Conservation (phyloP, 2,329 filamentous ascomycete genomes). For the Epichloe festucae region DNA sequence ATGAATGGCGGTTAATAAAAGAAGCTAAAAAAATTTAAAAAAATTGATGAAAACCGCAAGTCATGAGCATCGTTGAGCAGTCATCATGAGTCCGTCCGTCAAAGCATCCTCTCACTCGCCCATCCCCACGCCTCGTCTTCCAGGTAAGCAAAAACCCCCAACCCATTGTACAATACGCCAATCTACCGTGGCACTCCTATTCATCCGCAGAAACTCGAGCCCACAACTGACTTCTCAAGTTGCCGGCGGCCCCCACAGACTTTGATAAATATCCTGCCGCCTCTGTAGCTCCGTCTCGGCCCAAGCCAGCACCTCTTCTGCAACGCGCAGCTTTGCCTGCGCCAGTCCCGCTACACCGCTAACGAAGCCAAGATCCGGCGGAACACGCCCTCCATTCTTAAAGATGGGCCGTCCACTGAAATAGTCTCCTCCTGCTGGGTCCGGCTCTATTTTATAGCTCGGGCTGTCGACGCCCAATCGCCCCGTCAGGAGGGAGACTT, state of each 20-base stretch:
- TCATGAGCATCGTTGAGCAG: background rate
- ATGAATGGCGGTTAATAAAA: no score
- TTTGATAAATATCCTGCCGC: constrained; percentile 4
- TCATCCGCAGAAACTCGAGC: no score
- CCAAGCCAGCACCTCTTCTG: constrained; percentile 25
- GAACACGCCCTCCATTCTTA: constrained; percentile 16
- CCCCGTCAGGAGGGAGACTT: constrained; percentile 20
- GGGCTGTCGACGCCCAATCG: constrained; percentile 21
- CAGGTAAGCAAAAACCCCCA: no score
- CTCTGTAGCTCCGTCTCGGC: constrained; percentile 16
- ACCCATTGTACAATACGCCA: no score
- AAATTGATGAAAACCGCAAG: background rate
- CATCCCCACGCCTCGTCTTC: no score
- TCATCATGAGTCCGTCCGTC: background rate
- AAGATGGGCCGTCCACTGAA: constrained; percentile 26
- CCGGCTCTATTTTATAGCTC: constrained; percentile 18
- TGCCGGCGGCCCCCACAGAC: constrained; percentile 1
- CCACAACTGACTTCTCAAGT: background rate
- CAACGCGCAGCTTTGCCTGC: constrained; percentile 25
- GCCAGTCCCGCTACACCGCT: constrained; percentile 20
- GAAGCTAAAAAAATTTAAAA: no score
- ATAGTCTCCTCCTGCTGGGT: constrained; percentile 11
- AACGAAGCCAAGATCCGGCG: constrained; percentile 21
- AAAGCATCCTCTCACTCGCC: no score
- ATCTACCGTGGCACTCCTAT: no score